Evolutionary conservation across 495 filamentous ascomycete species (phyloP), one percentile per base, ranked within the genome.

Genomic region (Aspergillus sclerotiicarbonarius): DNA sequence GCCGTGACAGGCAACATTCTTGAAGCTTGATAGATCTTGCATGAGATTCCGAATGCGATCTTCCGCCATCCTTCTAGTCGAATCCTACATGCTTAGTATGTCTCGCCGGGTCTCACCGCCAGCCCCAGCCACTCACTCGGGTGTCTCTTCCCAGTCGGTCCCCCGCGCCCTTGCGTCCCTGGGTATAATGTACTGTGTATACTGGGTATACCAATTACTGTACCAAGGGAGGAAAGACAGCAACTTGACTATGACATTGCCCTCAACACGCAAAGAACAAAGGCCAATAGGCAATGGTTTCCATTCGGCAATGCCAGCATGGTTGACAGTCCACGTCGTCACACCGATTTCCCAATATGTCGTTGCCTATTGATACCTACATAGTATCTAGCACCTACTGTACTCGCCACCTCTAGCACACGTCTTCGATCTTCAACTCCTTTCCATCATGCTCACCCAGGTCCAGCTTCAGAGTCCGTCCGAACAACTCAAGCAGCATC

Each of bases 401-500:
- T 25, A 25, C 25, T 15, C 15, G 41, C 31, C 12, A 6, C 30
- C 3, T 53, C 69, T 73, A 86, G 60, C 84, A 86, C 18, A 85
- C 75, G 71, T 85, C 77, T 68, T 86, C 84, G 64, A 85, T 73
- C 64, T 79, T 68, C 63, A 79, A 56, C 30, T 75, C 68, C 51
- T 67, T 75, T 1, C 73, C 79, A 64, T 78, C 73, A 64, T 76
- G 74, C 41, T 73, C 72, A 15, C 93, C 93, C 58, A 96, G 67
- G 60, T 96, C 90, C 19, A 85, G 74, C 75, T 87, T 90, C 70
- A 98, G 70, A 1, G 82, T 87, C 31, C 93, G 77, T 6, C 82
- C 85, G 75, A 97, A 97, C 53, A 96, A 65, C 76, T 98, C 93
- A 19, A 91, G 72, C 59, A 98, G 69, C 70, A 97, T 90, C 80